A percentile compares a stretch with the other conserved stretches of the same genome.
Conservation (phyloP, 1,139 yeast species). For the Debaryomyces sp. region DNA sequence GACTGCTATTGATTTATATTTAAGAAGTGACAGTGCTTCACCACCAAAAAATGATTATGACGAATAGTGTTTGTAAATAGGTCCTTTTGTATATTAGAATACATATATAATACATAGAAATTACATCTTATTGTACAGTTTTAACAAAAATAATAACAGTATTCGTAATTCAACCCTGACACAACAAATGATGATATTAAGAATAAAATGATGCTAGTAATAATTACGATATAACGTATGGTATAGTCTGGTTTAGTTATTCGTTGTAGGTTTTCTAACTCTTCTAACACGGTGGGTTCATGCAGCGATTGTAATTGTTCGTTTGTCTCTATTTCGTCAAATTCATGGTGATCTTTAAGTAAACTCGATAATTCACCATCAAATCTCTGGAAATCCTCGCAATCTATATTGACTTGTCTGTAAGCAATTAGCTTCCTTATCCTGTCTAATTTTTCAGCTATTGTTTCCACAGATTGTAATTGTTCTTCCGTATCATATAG, state of each 20-base stretch:
- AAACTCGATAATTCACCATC: neutral
- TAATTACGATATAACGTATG: conserved; percentile 11
- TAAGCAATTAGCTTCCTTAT: neutral
- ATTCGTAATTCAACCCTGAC: conserved; percentile 35
- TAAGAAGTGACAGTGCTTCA: conserved; percentile 81
- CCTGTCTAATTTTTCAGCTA: conserved; percentile 3
- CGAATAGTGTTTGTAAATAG: conserved; percentile 41
- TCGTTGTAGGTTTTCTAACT: conserved; percentile 8
- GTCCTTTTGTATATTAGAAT: conserved; percentile 11
- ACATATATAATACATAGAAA: conserved; percentile 8
- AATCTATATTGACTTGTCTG: neutral
- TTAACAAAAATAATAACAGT: conserved; percentile 42
- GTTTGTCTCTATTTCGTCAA: neutral
- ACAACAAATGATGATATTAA: conserved; percentile 26
- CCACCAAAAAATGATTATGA: conserved; percentile 93
- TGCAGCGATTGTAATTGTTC: conserved; percentile 5
- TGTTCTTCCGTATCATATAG: neutral
- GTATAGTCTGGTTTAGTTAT: conserved; percentile 4
- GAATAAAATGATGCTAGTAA: conserved; percentile 15
- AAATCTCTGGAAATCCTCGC: conserved; percentile 2
- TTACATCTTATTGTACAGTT: conserved; percentile 11
- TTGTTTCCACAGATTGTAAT: neutral
- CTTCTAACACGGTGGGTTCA: conserved; percentile 6
- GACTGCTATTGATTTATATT: conserved; percentile 87
- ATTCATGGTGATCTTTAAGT: neutral